Conservation (phyloP, 2,329 filamentous ascomycete species). For the Aspergillus carbonarius region DNA sequence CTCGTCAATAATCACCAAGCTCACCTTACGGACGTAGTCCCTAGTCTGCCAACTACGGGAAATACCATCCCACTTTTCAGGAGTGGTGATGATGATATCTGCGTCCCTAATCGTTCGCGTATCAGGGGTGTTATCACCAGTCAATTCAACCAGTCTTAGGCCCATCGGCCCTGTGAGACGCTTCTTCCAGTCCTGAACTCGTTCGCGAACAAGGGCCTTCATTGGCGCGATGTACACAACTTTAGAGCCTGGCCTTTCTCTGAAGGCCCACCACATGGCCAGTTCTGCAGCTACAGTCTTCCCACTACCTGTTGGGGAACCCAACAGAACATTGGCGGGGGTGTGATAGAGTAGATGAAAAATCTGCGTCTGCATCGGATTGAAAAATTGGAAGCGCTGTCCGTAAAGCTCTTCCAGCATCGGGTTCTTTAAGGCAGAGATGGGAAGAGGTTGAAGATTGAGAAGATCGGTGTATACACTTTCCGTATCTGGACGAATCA, state of each 20-base stretch:
- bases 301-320: conserved; percentile 93
- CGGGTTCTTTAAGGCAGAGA: conserved; percentile 83
- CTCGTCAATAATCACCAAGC: conserved; percentile 96
- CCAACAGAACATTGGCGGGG: conserved; percentile 83
- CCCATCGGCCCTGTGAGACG: conserved; percentile 80
- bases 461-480: conserved; percentile 94
- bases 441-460: conserved; percentile 83
- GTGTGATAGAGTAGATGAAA: conserved; percentile 97
- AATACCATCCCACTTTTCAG: conserved; percentile 99
- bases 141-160: conserved; percentile 89
- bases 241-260: conserved; percentile 90
- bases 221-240: conserved; percentile 99
- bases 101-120: conserved; percentile 93
- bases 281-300: conserved; percentile 96
- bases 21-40: conserved; percentile 92
- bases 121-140: conserved; percentile 96
- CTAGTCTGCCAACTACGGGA: conserved; percentile 98
- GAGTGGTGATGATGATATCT: conserved; percentile 96
- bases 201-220: conserved; percentile 96
- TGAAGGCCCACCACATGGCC: conserved; percentile 99
- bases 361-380: conserved; percentile 98
- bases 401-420: conserved; percentile 84
- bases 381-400: conserved; percentile 91
- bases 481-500: conserved; percentile 95
- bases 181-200: conserved; percentile 90